Conservation (phyloP, 768 basidiomycete species). For the Tylopilus plumbeoviolaceoides region DNA sequence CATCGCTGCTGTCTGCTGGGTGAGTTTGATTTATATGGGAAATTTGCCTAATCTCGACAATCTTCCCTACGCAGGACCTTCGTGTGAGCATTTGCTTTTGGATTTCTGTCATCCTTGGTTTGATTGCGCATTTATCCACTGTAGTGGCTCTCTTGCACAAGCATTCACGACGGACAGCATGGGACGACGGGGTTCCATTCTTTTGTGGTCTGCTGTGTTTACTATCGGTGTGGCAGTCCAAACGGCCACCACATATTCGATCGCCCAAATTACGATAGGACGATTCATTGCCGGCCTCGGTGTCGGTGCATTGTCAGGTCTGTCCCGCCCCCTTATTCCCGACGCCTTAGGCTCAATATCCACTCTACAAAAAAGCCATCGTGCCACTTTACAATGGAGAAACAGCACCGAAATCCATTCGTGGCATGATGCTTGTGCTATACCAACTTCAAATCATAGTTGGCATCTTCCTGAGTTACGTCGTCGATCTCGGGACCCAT, state of each 20-base stretch:
- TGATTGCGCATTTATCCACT: not conserved
- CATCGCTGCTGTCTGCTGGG: slow-evolving; percentile 16
- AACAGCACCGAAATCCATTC: slow-evolving; percentile 67
- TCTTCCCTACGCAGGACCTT: slow-evolving; percentile 6
- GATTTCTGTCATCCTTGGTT: not conserved
- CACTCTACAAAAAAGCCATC: slow-evolving; percentile 36
- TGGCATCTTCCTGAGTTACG: slow-evolving; percentile 67
- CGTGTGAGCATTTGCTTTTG: not conserved
- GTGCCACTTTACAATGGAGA: slow-evolving; percentile 75
- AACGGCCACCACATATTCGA: slow-evolving; percentile 12
- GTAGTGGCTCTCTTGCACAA: slow-evolving; percentile 59
- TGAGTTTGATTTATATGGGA: not conserved
- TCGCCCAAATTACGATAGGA: slow-evolving; percentile 11
- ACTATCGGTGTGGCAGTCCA: slow-evolving; percentile 13
- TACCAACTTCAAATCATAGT: slow-evolving; percentile 76
- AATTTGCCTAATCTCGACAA: not conserved
- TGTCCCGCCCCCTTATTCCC: not conserved
- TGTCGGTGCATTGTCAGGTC: slow-evolving; percentile 15
- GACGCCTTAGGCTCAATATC: not conserved
- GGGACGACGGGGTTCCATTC: slow-evolving; percentile 13
- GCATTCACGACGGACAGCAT: slow-evolving; percentile 32
- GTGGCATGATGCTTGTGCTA: slow-evolving; percentile 67
- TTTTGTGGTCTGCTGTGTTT: slow-evolving; percentile 13
- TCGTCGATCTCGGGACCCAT: slow-evolving; percentile 43
- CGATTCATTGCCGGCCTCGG: slow-evolving; percentile 14